These are phyloP conservation scores for Aschersonia sp. DNA, from an alignment of 2,329 filamentous ascomycete species.

Conservation along the genomic window DNA sequence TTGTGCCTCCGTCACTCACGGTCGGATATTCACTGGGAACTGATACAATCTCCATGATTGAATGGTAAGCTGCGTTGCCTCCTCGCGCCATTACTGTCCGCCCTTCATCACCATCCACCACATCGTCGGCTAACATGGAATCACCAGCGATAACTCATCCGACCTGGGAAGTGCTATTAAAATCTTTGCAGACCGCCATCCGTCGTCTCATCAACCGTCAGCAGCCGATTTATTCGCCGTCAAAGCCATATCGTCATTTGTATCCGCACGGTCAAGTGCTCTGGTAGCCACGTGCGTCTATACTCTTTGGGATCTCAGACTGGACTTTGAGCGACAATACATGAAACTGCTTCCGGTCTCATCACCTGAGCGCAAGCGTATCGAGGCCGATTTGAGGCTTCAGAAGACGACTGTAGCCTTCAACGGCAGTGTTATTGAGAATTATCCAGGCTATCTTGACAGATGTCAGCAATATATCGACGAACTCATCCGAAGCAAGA, in stretches of 20 bases:
- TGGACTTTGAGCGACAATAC: slow-evolving; percentile 28
- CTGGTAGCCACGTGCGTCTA: slow-evolving; percentile 44
- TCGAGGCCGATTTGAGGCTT: slow-evolving; percentile 35
- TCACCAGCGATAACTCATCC: slow-evolving; percentile 27
- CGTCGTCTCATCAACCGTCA: slow-evolving; percentile 25
- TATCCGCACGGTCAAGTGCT: slow-evolving; percentile 43
- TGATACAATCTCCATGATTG: slow-evolving; percentile 42
- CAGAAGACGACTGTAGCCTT: slow-evolving; percentile 51
- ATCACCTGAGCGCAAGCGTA: slow-evolving; percentile 23
- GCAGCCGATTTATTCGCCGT: slow-evolving; percentile 35
- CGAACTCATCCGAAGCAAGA: slow-evolving; percentile 29
- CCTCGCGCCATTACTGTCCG: neutral
- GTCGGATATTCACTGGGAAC: slow-evolving; percentile 44
- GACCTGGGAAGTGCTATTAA: slow-evolving; percentile 28
- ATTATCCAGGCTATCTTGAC: slow-evolving; percentile 53
- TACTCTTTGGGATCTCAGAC: slow-evolving; percentile 42
- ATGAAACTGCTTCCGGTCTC: slow-evolving; percentile 13
- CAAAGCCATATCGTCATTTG: slow-evolving; percentile 35
- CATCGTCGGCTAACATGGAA: neutral
- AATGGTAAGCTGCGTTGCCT: slow-evolving; percentile 29
- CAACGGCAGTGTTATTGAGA: slow-evolving; percentile 68
- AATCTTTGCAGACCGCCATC: slow-evolving; percentile 35
- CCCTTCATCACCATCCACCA: neutral
- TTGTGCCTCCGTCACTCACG: slow-evolving; percentile 37
- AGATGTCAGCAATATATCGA: slow-evolving; percentile 51